Conservation (phyloP, 306 rosid species). For the Comarum palustre region DNA sequence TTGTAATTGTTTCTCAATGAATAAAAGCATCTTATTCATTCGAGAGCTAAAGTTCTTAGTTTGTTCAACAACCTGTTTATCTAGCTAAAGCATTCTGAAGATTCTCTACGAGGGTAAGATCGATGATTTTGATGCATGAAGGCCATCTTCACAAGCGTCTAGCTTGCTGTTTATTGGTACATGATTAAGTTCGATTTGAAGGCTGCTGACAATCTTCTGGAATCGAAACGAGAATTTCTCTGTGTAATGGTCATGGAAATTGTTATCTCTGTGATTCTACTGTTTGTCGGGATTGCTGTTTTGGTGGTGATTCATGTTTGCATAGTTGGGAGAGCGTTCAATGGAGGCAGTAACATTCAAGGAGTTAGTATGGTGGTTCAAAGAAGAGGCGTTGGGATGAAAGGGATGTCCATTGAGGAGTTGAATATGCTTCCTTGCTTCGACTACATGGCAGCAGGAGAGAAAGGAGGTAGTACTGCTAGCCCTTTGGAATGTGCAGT, state of each 20-base stretch:
- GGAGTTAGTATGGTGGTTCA: slow-evolving; percentile 15
- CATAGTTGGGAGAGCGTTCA: slow-evolving; percentile 30
- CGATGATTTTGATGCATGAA: slow-evolving; percentile 15
- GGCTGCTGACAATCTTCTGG: not conserved
- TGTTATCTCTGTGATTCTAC: slow-evolving; percentile 40
- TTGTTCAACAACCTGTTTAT: too few relatives aligned
- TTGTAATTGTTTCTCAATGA: too few relatives aligned
- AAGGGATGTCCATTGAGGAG: slow-evolving; percentile 37
- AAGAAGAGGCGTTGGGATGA: slow-evolving; percentile 18
- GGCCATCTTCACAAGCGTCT: not conserved
- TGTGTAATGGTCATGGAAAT: slow-evolving; percentile 44
- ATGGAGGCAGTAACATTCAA: slow-evolving; percentile 21
- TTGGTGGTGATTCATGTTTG: slow-evolving; percentile 54
- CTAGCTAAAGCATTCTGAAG: slow-evolving; percentile 7
- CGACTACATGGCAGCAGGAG: slow-evolving; percentile 24
- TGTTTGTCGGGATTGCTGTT: slow-evolving; percentile 59
- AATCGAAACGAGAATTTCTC: not conserved
- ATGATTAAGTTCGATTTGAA: not conserved
- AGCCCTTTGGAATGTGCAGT: slow-evolving; percentile 39
- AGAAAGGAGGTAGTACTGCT: not conserved
- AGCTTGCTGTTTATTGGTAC: not conserved
- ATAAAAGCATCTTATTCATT: too few relatives aligned
- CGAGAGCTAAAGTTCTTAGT: too few relatives aligned
- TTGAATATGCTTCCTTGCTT: slow-evolving; percentile 47
- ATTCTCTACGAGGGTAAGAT: not conserved